Evolutionary conservation across 1,284 basidiomycete genomes (phyloP).

Genomic region (Apiotrichum porosum): DNA sequence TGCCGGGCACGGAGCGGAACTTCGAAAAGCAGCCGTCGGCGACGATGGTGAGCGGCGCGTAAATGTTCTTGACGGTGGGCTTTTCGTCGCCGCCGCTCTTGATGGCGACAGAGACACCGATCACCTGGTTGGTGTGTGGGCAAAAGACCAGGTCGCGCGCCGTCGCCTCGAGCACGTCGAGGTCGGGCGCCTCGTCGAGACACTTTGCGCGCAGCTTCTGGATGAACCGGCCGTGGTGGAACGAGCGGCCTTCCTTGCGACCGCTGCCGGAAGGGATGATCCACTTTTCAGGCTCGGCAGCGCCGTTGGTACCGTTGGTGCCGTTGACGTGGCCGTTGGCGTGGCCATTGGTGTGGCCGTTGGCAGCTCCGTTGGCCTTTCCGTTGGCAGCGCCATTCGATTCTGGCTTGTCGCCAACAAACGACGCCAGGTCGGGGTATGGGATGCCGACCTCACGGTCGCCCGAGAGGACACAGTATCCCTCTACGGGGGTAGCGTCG

Average conservation of each 20-base stretch:
- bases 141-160: slow-evolving; percentile 69
- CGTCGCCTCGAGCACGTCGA: slow-evolving; percentile 76
- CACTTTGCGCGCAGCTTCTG: slow-evolving; percentile 70
- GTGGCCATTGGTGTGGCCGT: slow-evolving; percentile 5
- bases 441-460: slow-evolving; percentile 61
- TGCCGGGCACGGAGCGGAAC: slow-evolving; percentile 54
- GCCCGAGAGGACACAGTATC: slow-evolving; percentile 77
- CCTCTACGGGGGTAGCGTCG: slow-evolving; percentile 76
- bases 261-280: slow-evolving; percentile 33
- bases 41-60: slow-evolving; percentile 75
- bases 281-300: slow-evolving; percentile 16
- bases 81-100: slow-evolving; percentile 18
- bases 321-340: slow-evolving; percentile 2
- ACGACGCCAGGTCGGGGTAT: slow-evolving; percentile 62
- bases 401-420: background rate
- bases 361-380: slow-evolving; percentile 1
- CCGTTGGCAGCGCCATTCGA: slow-evolving; percentile 11
- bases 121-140: slow-evolving; percentile 55
- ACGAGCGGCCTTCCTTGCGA: slow-evolving; percentile 62
- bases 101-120: slow-evolving; percentile 60
- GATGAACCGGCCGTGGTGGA: slow-evolving; percentile 94
- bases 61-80: slow-evolving; percentile 43
- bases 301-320: background rate
- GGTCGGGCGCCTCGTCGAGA: slow-evolving; percentile 45
- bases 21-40: slow-evolving; percentile 95